A percentile compares a stretch with the other conserved stretches of the same genome.
Evolutionary conservation across 2,329 filamentous ascomycete genomes (phyloP).

Genomic region (Diaporthe batatas): DNA sequence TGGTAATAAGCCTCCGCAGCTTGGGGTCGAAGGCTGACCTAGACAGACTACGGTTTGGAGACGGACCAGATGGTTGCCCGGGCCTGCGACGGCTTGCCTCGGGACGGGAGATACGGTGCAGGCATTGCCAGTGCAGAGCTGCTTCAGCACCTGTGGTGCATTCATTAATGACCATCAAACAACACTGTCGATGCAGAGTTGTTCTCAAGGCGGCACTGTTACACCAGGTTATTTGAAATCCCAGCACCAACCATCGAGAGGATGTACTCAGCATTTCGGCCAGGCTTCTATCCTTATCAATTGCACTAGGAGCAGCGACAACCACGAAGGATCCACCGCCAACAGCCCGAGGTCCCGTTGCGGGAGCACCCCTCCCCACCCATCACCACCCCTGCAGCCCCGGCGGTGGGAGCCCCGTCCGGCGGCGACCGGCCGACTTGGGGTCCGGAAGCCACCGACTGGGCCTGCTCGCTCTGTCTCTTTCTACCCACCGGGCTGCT

Average conservation of each 20-base stretch:
- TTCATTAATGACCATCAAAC: neutral
- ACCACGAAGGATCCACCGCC: slow-evolving; percentile 20
- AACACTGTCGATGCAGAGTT: neutral
- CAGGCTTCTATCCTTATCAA: slow-evolving; percentile 17
- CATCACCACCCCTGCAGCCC: neutral
- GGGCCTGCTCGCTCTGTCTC: neutral
- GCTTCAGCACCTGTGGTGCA: neutral
- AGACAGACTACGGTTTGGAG: neutral
- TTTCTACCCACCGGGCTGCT: neutral
- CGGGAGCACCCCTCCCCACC: slow-evolving; percentile 10
- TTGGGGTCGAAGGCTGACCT: slow-evolving; percentile 3
- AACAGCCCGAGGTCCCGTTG: slow-evolving; percentile 25
- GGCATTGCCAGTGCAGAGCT: neutral
- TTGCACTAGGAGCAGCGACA: neutral
- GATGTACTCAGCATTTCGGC: slow-evolving; percentile 13
- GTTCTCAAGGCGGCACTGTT: neutral
- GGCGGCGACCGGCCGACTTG: slow-evolving; percentile 28
- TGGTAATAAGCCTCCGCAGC: slow-evolving; percentile 15
- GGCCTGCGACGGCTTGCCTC: slow-evolving; percentile 17
- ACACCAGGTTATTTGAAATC: neutral
- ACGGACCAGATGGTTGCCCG: neutral
- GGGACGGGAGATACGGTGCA: slow-evolving; percentile 25
- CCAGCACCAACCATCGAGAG: neutral
- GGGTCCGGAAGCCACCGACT: slow-evolving; percentile 33
- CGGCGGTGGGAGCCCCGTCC: slow-evolving; percentile 27